Conservation (phyloP, 2,329 filamentous ascomycete species). For the Diaporthe sp. region DNA sequence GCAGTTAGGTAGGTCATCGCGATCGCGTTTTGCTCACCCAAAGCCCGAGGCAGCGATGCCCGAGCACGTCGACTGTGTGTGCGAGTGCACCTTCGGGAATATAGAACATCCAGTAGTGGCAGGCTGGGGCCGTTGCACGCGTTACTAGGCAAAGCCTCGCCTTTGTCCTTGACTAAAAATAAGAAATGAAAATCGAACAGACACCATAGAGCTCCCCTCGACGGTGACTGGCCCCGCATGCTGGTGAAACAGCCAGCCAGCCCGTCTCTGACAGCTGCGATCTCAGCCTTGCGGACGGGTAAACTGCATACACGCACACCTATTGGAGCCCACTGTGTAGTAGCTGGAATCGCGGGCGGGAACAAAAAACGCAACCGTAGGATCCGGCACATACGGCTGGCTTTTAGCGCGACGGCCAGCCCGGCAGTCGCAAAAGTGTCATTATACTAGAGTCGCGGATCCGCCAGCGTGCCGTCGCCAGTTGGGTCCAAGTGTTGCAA, state of each 20-base stretch:
- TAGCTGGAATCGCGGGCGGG: too few relatives aligned
- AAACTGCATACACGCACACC: neutral
- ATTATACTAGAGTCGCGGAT: too few relatives aligned
- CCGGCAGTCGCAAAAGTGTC: neutral
- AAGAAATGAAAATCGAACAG: neutral
- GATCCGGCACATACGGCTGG: neutral
- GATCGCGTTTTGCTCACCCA: neutral
- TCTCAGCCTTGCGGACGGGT: conserved; percentile 22
- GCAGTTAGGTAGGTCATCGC: neutral
- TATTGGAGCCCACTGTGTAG: too few relatives aligned
- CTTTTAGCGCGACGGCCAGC: conserved; percentile 6
- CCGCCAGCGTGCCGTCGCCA: too few relatives aligned
- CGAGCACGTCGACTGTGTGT: too few relatives aligned
- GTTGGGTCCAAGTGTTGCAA: neutral
- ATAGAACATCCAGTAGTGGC: neutral
- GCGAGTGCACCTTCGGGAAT: neutral
- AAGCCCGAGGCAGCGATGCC: neutral
- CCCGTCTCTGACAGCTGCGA: conserved; percentile 22
- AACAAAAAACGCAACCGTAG: conserved; percentile 5
- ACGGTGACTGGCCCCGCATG: neutral
- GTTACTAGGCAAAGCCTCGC: neutral
- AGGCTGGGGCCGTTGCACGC: neutral
- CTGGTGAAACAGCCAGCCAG: conserved; percentile 4
- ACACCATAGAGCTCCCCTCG: neutral
- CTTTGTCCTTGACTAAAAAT: neutral